Percentiles rank a stretch among this genome's conserved stretches.
These are phyloP conservation scores for Rhodotorula glutinis DNA, from an alignment of 1,284 basidiomycete genomes.

Conservation along the genomic window DNA sequence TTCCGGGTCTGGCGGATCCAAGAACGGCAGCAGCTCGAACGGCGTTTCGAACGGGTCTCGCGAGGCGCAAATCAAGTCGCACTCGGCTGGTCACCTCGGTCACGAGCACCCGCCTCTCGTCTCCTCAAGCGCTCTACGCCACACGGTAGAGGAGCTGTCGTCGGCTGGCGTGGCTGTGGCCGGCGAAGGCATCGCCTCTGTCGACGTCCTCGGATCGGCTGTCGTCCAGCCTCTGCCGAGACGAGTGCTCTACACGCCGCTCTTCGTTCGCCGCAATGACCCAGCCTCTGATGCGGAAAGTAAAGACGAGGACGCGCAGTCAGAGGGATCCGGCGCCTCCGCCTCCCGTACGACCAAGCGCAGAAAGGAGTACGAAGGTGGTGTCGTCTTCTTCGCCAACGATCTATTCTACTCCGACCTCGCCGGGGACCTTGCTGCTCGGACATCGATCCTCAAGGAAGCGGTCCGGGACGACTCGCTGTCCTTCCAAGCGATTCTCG, in stretches of 20 bases:
- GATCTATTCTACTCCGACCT: conserved; percentile 35
- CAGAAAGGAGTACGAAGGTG: conserved; percentile 15
- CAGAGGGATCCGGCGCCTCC: not conserved
- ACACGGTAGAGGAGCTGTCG: conserved; percentile 9
- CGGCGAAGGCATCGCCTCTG: not conserved
- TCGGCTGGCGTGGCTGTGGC: not conserved
- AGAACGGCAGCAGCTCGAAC: conserved; percentile 20
- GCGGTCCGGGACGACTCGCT: not conserved
- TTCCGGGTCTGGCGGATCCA: conserved; percentile 3
- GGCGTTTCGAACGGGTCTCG: not conserved
- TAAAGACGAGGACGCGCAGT: not conserved
- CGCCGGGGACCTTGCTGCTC: conserved; percentile 23
- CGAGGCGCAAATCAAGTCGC: not conserved
- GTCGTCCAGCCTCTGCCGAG: not conserved
- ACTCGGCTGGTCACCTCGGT: too few relatives aligned
- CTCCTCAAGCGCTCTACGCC: not conserved
- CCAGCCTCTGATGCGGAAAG: not conserved
- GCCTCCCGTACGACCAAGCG: conserved; percentile 1
- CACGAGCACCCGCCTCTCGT: too few relatives aligned
- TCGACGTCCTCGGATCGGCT: conserved; percentile 10
- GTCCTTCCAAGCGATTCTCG: not conserved
- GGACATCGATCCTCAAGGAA: conserved; percentile 1
- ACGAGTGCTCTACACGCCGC: conserved; percentile 22
- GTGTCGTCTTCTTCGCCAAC: conserved; percentile 31
- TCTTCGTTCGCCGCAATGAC: conserved; percentile 13